These are phyloP conservation scores for Monosporozyma yasuniensis DNA, from an alignment of 805 yeast genomes.

Conservation along the genomic window DNA sequence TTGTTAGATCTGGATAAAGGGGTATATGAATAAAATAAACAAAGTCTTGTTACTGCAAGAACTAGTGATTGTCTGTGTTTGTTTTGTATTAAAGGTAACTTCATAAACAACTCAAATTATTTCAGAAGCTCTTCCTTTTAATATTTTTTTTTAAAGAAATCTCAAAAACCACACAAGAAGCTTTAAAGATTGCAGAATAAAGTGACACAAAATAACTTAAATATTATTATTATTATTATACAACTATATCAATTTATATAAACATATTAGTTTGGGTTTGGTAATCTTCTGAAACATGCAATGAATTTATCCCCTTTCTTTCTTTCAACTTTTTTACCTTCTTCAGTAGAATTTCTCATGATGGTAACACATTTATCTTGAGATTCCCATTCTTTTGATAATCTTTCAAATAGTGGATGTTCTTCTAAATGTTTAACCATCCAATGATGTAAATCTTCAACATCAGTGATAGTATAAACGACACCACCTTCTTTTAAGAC, in stretches of 20 bases:
- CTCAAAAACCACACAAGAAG: too few species aligned
- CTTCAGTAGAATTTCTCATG: slow-evolving; percentile 93
- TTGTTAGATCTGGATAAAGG: too few species aligned
- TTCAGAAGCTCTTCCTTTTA: too few species aligned
- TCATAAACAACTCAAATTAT: too few species aligned
- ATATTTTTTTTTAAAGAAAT: too few species aligned
- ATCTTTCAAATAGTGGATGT: slow-evolving; percentile 85
- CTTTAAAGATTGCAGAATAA: not conserved
- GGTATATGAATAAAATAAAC: not conserved
- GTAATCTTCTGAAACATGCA: slow-evolving; percentile 76
- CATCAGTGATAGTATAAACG: slow-evolving; percentile 92
- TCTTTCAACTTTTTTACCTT: slow-evolving; percentile 91
- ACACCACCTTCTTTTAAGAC: slow-evolving; percentile 81
- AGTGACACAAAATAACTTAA: not conserved
- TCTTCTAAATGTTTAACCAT: slow-evolving; percentile 86
- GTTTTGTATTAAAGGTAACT: too few species aligned
- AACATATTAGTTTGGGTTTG: slow-evolving; percentile 38
- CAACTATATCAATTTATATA: not conserved
- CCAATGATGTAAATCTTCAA: slow-evolving; percentile 87
- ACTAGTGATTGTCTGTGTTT: too few species aligned
- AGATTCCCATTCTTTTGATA: slow-evolving; percentile 68
- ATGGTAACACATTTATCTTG: slow-evolving; percentile 73
- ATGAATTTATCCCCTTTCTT: slow-evolving; percentile 80
- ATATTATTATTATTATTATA: not conserved
- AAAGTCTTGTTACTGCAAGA: too few species aligned